These are phyloP conservation scores for Sporopachydermia cereana DNA, from an alignment of 1,139 yeast genomes.

Conservation along the genomic window DNA sequence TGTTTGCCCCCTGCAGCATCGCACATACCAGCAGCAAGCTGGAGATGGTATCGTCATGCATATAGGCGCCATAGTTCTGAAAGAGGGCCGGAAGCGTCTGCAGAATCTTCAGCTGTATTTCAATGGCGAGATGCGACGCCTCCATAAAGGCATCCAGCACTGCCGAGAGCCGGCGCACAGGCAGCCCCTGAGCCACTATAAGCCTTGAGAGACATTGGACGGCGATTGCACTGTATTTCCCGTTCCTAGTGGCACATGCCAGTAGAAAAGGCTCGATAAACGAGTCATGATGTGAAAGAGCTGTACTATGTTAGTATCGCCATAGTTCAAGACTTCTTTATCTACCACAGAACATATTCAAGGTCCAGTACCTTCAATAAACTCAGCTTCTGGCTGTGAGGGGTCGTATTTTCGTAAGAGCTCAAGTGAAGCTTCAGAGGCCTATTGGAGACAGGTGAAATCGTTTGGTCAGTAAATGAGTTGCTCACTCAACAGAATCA, in stretches of 20 bases:
- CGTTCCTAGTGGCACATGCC: constrained; percentile 65
- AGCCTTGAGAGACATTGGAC: constrained; percentile 57
- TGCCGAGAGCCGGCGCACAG: constrained; percentile 37
- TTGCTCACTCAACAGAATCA: too few relatives aligned
- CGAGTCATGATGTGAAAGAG: constrained; percentile 33
- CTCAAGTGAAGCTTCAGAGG: constrained; percentile 51
- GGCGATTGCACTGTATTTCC: constrained; percentile 60
- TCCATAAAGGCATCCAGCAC: constrained; percentile 59
- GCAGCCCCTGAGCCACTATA: constrained; percentile 39
- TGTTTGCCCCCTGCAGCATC: constrained; percentile 54
- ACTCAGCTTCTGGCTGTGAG: constrained; percentile 19
- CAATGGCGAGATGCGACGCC: constrained; percentile 66
- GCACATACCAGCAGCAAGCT: constrained; percentile 62
- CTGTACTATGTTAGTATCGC: too few relatives aligned
- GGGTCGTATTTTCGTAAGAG: constrained; percentile 29
- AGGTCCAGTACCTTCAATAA: constrained; percentile 25
- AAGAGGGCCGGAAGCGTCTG: constrained; percentile 73
- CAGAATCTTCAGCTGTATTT: constrained; percentile 76
- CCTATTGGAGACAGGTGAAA: constrained; percentile 18
- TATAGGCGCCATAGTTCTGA: constrained; percentile 44
- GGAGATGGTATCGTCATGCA: constrained; percentile 46
- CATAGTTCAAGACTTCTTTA: constrained; percentile 9
- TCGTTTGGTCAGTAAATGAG: too few relatives aligned
- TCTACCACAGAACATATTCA: too few relatives aligned
- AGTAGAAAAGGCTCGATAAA: constrained; percentile 59